Evolutionary conservation across 352 stramenopile genomes (phyloP).

Genomic region (Achlya hypogyna): DNA sequence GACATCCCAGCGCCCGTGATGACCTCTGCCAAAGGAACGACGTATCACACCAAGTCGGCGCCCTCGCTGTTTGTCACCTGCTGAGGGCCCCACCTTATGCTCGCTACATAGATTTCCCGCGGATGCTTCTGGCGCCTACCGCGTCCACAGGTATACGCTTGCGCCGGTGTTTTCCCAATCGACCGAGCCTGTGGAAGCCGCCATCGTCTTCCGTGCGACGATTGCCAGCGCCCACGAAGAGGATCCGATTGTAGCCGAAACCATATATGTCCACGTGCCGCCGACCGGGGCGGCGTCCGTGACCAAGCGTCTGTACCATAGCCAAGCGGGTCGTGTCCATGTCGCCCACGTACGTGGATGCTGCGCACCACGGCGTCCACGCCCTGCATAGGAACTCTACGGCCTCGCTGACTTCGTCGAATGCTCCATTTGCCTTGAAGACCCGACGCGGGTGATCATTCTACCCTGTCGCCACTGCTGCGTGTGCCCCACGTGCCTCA

Average conservation of each 20-base stretch:
- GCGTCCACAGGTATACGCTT: not conserved
- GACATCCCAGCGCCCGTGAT: not conserved
- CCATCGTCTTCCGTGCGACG: not conserved
- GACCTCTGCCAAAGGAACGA: not conserved
- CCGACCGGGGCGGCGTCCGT: not conserved
- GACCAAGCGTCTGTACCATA: not conserved
- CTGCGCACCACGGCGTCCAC: not conserved
- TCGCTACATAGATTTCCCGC: not conserved
- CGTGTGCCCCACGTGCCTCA: conserved; percentile 48
- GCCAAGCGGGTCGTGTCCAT: not conserved
- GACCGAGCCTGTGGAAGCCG: not conserved
- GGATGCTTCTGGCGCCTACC: not conserved
- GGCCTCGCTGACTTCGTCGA: conserved; percentile 31
- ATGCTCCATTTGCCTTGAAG: conserved; percentile 61
- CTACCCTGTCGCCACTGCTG: conserved; percentile 59
- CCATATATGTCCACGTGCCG: not conserved
- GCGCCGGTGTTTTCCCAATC: not conserved
- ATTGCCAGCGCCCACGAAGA: not conserved
- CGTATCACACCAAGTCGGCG: not conserved
- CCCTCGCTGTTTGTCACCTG: not conserved
- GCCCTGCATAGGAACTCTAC: conserved; percentile 42
- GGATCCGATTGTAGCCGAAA: not conserved
- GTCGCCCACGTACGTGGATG: not conserved
- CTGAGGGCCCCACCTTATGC: no score
- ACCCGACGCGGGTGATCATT: conserved; percentile 30